A percentile compares a stretch with the other conserved stretches of the same genome.
phyloP scores from a whole-genome alignment of 495 filamentous ascomycete species.

The Cudoniella acicularis region DNA sequence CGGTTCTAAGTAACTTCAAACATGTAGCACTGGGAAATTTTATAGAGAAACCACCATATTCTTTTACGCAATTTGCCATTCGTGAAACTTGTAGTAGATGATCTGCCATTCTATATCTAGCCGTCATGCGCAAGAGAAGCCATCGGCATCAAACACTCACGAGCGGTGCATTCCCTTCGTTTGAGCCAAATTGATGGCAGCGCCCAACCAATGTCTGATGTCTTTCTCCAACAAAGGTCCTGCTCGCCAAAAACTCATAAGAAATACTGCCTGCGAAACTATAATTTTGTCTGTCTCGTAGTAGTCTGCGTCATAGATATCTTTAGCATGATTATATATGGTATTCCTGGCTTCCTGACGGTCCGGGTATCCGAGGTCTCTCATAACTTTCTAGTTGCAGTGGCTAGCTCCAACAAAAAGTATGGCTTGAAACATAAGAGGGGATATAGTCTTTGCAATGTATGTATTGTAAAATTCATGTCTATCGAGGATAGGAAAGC shows the following conservation, averaged over 20 bases:
- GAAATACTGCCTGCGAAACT: conserved; percentile 38
- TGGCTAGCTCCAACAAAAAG: conserved; percentile 42
- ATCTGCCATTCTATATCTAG: conserved; percentile 35
- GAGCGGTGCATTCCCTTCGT: conserved; percentile 45
- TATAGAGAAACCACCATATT: conserved; percentile 49
- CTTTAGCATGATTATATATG: conserved; percentile 39
- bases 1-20: conserved; percentile 15
- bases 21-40: conserved; percentile 16
- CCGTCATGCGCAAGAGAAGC: too few species aligned
- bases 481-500: conserved; percentile 40
- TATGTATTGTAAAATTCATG: conserved; percentile 26
- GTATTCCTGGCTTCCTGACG: conserved; percentile 38
- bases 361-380: conserved; percentile 29
- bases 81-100: conserved; percentile 29
- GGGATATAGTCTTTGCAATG: conserved; percentile 32
- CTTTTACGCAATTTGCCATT: conserved; percentile 34
- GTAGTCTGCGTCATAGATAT: conserved; percentile 41
- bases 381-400: conserved; percentile 34
- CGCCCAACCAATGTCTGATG: conserved; percentile 40
- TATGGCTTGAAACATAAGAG: conserved; percentile 38
- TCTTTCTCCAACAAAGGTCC: conserved; percentile 39
- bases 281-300: conserved; percentile 37
- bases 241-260: conserved; percentile 43
- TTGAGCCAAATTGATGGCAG: conserved; percentile 38
- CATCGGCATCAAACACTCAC: too few species aligned